These are phyloP conservation scores for Gossypium australe DNA, from an alignment of 345 rosid species.

Conservation along the genomic window DNA sequence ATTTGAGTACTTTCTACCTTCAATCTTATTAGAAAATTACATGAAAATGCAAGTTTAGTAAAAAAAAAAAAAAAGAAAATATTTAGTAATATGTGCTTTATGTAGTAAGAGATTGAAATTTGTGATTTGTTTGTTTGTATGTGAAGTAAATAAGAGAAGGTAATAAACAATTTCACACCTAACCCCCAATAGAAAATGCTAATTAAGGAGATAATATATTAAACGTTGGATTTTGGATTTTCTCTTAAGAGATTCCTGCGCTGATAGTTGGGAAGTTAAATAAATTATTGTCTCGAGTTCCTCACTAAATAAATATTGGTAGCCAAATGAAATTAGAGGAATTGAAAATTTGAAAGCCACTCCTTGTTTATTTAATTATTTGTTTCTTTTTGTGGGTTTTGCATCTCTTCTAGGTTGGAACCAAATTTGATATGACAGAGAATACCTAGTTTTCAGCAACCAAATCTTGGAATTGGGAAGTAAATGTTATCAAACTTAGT, in stretches of 20 bases:
- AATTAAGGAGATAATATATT: neutral
- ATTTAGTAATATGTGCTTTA: too few species aligned
- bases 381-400: neutral
- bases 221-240: slow-evolving; percentile 1
- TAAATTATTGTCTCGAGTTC: neutral
- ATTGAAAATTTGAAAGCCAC: neutral
- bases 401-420: slow-evolving; percentile 6
- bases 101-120: neutral
- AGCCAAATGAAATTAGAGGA: neutral
- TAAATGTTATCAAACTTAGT: neutral
- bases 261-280: neutral
- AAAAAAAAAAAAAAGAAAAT: too few species aligned
- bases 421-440: neutral
- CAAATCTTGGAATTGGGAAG: neutral
- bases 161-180: neutral
- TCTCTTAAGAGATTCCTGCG: neutral
- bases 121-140: neutral
- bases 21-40: neutral
- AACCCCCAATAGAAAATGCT: neutral
- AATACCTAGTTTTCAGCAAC: neutral
- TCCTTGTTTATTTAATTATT: neutral
- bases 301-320: neutral
- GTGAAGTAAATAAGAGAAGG: neutral
- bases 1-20: neutral
- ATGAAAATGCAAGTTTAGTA: too few species aligned